phyloP scores from a whole-genome alignment of 139 green algal species.

The Nannochloris sp. region DNA sequence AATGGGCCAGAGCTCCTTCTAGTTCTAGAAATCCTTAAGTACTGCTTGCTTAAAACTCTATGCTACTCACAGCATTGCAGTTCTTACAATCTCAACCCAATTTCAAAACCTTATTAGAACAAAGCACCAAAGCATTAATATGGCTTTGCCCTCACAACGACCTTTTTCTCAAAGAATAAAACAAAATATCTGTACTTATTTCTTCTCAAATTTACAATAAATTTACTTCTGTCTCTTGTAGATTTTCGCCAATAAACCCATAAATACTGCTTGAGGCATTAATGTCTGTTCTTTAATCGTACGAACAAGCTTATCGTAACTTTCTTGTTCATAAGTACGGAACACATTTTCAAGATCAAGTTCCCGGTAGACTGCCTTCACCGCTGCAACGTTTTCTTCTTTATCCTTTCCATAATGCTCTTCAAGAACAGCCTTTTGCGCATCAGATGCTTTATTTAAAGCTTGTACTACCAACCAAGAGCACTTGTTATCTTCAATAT shows the following conservation, averaged over 20 bases:
- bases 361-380: constrained; percentile 89
- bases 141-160: no score
- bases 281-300: constrained; percentile 72
- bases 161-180: no score
- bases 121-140: no score
- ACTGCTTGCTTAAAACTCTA: no score
- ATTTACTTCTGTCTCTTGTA: constrained; percentile 92
- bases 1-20: no score
- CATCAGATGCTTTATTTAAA: constrained; percentile 60
- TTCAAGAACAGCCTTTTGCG: constrained; percentile 79
- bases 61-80: no score
- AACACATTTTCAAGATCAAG: constrained; percentile 79
- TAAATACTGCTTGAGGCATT: constrained; percentile 80
- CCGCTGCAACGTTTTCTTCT: constrained; percentile 44
- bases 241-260: constrained; percentile 84
- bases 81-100: no score
- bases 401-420: constrained; percentile 87
- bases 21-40: no score
- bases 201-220: neutral
- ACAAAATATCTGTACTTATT: no score
- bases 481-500: constrained; percentile 99
- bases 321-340: constrained; percentile 77
- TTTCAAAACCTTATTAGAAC: no score
- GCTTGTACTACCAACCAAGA: constrained; percentile 95
- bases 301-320: constrained; percentile 42